Evolutionary conservation across 108 stramenopile species (phyloP).

Genomic region (Stephanodiscus triporus): DNA sequence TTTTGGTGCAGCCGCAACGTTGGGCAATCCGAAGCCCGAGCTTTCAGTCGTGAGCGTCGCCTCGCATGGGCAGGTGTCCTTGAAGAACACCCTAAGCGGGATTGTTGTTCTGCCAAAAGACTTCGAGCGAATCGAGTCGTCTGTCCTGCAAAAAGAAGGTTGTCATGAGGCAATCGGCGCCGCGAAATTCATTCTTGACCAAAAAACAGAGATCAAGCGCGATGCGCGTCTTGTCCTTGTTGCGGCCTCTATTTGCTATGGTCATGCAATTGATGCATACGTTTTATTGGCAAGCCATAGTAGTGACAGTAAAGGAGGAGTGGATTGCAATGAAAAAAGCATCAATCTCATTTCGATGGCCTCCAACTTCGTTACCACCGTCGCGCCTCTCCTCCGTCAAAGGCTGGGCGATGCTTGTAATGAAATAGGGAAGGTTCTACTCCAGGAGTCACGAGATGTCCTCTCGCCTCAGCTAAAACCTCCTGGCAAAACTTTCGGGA

Average conservation of each 20-base stretch:
- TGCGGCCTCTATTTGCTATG: slow-evolving; percentile 71
- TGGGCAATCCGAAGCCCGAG: slow-evolving; percentile 19
- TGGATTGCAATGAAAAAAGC: neutral
- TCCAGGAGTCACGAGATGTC: slow-evolving; percentile 60
- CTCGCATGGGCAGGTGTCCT: slow-evolving; percentile 48
- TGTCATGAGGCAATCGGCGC: slow-evolving; percentile 44
- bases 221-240: slow-evolving; percentile 77
- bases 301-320: slow-evolving; percentile 11
- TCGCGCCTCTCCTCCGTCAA: slow-evolving; percentile 64
- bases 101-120: slow-evolving; percentile 42
- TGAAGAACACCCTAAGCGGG: slow-evolving; percentile 34
- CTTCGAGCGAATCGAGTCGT: slow-evolving; percentile 45
- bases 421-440: slow-evolving; percentile 78
- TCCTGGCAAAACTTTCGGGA: neutral
- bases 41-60: slow-evolving; percentile 15
- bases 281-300: slow-evolving; percentile 18
- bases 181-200: slow-evolving; percentile 50
- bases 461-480: slow-evolving; percentile 31
- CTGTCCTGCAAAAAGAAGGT: slow-evolving; percentile 46
- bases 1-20: slow-evolving; percentile 16
- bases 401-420: slow-evolving; percentile 89
- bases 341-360: neutral
- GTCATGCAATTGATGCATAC: slow-evolving; percentile 64
- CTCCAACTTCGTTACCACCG: neutral
- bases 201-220: slow-evolving; percentile 64